Evolutionary conservation across 306 rosid species (phyloP).

Genomic region (Alnus glutinosa): DNA sequence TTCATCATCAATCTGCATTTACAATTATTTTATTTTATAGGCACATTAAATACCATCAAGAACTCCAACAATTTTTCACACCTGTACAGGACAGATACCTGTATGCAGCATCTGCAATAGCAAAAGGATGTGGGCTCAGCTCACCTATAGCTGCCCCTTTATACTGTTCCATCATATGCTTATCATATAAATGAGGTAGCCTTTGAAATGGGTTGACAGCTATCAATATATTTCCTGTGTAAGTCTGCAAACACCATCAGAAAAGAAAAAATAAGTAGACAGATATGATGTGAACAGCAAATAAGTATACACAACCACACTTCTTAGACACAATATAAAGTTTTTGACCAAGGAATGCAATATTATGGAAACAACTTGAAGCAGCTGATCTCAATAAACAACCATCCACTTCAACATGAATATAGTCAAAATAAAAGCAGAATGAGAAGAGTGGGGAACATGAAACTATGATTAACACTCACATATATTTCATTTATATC

Average conservation of each 20-base stretch:
- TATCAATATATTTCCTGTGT: constrained; percentile 91
- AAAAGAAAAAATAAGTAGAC: background rate
- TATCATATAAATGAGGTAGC: constrained; percentile 76
- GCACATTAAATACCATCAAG: background rate
- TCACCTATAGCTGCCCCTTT: constrained; percentile 78
- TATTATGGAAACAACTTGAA: background rate
- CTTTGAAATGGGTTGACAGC: constrained; percentile 95
- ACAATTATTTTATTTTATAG: background rate
- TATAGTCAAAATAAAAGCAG: background rate
- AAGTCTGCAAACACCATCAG: constrained; percentile 63
- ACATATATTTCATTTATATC: constrained; percentile 77
- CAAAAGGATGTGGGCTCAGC: constrained; percentile 96
- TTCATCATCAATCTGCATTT: constrained; percentile 75
- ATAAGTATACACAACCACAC: background rate
- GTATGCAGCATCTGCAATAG: constrained; percentile 94
- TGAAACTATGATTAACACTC: constrained; percentile 31
- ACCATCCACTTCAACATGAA: background rate
- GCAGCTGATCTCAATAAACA: background rate
- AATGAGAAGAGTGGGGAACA: background rate
- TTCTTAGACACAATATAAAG: background rate
- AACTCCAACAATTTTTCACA: constrained; percentile 11
- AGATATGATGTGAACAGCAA: background rate
- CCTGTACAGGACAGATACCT: constrained; percentile 53
- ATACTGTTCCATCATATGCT: constrained; percentile 70
- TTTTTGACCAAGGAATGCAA: background rate